These are phyloP conservation scores for Cyclanthera cordifolia DNA, from an alignment of 306 rosid species.

Conservation along the genomic window DNA sequence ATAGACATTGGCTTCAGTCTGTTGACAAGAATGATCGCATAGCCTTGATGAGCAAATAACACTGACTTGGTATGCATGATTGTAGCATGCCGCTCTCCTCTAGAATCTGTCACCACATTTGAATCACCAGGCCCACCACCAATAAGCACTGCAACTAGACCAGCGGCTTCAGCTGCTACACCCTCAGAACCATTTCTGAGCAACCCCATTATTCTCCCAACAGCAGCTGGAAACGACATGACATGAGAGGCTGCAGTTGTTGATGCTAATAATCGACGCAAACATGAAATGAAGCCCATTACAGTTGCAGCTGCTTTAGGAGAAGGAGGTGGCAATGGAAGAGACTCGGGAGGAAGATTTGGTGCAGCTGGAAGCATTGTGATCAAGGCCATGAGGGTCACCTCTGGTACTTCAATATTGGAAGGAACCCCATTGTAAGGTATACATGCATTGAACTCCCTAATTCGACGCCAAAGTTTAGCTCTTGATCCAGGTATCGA, in stretches of 20 bases:
- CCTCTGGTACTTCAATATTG: slow-evolving; percentile 91
- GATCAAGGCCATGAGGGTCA: slow-evolving; percentile 95
- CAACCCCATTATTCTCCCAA: slow-evolving; percentile 95
- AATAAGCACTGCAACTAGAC: slow-evolving; percentile 84
- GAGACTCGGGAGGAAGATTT: slow-evolving; percentile 94
- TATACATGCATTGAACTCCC: slow-evolving; percentile 97
- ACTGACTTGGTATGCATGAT: slow-evolving; percentile 96
- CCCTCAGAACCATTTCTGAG: slow-evolving; percentile 97
- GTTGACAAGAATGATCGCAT: slow-evolving; percentile 68
- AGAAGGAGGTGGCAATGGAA: slow-evolving; percentile 98
- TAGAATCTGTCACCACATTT: slow-evolving; percentile 52
- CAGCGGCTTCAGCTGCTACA: slow-evolving; percentile 92
- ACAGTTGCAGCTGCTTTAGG: slow-evolving; percentile 99
- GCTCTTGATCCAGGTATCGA: slow-evolving; percentile 99
- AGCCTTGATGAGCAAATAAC: slow-evolving; percentile 68
- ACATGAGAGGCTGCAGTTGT: slow-evolving; percentile 90
- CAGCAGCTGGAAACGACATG: slow-evolving; percentile 99
- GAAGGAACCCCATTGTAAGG: slow-evolving; percentile 70
- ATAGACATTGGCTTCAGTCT: slow-evolving; percentile 88
- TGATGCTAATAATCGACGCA: slow-evolving; percentile 85
- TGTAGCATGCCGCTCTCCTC: slow-evolving; percentile 95
- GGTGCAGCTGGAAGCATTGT: slow-evolving; percentile 98
- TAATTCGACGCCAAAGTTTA: slow-evolving; percentile 97
- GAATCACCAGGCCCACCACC: slow-evolving; percentile 95
- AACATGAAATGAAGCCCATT: slow-evolving; percentile 85